Percentiles rank a stretch among this genome's conserved stretches.
These are phyloP conservation scores for Aspergillus luchuensis DNA, from an alignment of 2,329 filamentous ascomycete species.

Conservation along the genomic window DNA sequence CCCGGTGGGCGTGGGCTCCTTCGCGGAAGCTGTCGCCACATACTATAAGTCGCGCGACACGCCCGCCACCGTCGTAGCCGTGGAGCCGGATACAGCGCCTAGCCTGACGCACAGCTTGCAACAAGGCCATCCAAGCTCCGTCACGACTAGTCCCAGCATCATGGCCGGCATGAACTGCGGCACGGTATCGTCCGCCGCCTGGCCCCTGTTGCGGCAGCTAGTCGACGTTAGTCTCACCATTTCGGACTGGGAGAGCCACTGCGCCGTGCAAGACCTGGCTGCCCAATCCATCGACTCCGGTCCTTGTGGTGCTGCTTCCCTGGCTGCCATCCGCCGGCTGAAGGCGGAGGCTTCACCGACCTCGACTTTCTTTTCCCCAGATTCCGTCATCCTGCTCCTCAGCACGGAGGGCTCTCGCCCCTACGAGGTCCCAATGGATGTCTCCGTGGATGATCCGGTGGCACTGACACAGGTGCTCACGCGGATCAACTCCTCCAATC, in stretches of 20 bases:
- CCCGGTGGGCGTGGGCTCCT: conserved; percentile 72
- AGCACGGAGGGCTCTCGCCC: conserved; percentile 65
- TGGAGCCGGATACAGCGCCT: conserved; percentile 68
- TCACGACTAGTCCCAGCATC: conserved; percentile 64
- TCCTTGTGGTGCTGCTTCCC: conserved; percentile 63
- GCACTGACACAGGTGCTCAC: conserved; percentile 50
- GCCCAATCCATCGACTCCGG: conserved; percentile 54
- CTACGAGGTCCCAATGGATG: conserved; percentile 51
- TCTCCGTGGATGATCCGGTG: conserved; percentile 47
- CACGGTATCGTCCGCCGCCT: conserved; percentile 66
- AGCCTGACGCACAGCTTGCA: conserved; percentile 54
- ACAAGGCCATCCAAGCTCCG: conserved; percentile 50
- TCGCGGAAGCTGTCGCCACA: conserved; percentile 68
- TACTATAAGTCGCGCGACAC: conserved; percentile 59
- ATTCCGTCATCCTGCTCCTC: conserved; percentile 65
- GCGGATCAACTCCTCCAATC: conserved; percentile 54
- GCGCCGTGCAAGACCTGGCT: conserved; percentile 58
- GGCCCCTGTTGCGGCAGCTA: conserved; percentile 59
- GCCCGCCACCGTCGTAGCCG: conserved; percentile 58
- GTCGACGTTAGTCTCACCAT: conserved; percentile 64
- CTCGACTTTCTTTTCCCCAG: conserved; percentile 37
- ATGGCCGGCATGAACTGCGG: conserved; percentile 77
- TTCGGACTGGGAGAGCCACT: conserved; percentile 64
- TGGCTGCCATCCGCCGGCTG: conserved; percentile 58
- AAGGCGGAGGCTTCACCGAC: conserved; percentile 30